Evolutionary conservation across 208 protist genomes (phyloP).

Genomic region (Giardia duodenalis): DNA sequence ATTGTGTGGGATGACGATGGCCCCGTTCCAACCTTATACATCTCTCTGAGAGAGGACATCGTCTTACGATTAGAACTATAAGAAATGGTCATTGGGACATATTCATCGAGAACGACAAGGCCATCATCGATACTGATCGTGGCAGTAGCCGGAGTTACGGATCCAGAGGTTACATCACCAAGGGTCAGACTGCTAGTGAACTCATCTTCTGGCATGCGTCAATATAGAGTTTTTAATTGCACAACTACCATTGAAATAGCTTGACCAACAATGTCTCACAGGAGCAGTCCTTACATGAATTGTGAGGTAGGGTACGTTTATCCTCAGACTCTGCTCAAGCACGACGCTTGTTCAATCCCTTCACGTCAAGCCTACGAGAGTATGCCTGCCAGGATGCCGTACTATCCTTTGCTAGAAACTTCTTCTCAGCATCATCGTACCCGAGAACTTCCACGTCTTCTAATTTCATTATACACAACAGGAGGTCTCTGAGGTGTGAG

Average conservation of each 20-base stretch:
- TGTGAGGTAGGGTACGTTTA: neutral
- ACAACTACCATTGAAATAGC: neutral
- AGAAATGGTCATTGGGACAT: neutral
- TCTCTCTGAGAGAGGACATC: neutral
- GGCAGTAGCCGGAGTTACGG: neutral
- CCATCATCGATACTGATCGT: neutral
- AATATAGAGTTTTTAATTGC: neutral
- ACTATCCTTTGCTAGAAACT: neutral
- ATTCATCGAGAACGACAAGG: neutral
- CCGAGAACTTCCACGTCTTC: neutral
- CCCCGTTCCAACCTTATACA: conserved; percentile 30
- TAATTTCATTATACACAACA: neutral
- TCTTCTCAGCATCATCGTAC: neutral
- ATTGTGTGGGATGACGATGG: conserved; percentile 32
- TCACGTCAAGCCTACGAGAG: neutral
- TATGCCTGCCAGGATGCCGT: neutral
- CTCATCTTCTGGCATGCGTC: neutral
- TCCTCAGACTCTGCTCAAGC: neutral
- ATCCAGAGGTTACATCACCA: neutral
- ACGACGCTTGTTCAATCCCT: neutral
- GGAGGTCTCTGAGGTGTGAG: neutral
- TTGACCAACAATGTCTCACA: too few species aligned
- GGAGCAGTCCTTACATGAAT: too few species aligned
- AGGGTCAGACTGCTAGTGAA: neutral
- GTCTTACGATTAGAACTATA: neutral